These are phyloP conservation scores for Bacterosira constricta DNA, from an alignment of 108 stramenopile species.

Conservation along the genomic window DNA sequence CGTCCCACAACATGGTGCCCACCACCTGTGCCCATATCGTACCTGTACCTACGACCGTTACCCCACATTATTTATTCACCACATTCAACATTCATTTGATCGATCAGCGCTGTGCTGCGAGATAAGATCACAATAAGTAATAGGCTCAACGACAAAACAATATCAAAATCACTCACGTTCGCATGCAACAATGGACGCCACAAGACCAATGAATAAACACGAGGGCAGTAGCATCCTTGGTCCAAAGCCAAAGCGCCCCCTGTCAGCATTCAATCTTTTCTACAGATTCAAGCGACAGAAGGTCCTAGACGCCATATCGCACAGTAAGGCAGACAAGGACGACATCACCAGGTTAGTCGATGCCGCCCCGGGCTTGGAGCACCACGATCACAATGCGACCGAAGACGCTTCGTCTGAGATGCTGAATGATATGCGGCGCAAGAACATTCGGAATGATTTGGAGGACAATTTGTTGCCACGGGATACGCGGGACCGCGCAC, in stretches of 20 bases:
- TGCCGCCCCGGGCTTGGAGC: slow-evolving; percentile 11
- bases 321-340: background rate
- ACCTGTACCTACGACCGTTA: too few relatives aligned
- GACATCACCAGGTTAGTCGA: background rate
- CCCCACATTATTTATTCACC: too few relatives aligned
- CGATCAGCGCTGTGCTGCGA: too few relatives aligned
- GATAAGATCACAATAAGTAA: too few relatives aligned
- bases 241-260: slow-evolving; percentile 10
- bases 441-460: background rate
- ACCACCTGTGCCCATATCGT: too few relatives aligned
- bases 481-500: slow-evolving; percentile 3
- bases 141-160: too few relatives aligned
- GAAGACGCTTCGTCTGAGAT: background rate
- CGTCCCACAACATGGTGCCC: too few relatives aligned
- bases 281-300: slow-evolving; percentile 15
- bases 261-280: slow-evolving; percentile 27
- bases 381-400: background rate
- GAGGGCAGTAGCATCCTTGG: background rate
- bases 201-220: too few relatives aligned
- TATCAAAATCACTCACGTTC: too few relatives aligned
- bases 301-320: background rate
- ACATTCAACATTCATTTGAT: too few relatives aligned
- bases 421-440: background rate
- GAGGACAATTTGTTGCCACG: slow-evolving; percentile 1
- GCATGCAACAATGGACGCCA: too few relatives aligned